Evolutionary conservation across 2,329 filamentous ascomycete species (phyloP).

Genomic region (Pyricularia sp.): DNA sequence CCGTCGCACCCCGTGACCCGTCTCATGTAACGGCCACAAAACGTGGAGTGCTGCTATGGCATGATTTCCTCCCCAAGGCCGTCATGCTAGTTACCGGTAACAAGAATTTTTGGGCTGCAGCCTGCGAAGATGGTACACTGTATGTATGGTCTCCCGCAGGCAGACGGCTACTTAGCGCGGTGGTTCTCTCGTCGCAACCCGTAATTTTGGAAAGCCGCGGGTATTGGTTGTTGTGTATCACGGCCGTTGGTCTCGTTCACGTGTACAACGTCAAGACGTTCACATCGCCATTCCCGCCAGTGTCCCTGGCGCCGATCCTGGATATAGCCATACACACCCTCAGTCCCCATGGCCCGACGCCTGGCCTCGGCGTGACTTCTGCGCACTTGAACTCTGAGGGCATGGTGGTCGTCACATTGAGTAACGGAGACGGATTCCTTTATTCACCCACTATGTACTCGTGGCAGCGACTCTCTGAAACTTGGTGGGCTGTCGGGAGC

Average conservation of each 20-base stretch:
- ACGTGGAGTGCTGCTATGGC: slow-evolving; percentile 72
- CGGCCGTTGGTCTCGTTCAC: slow-evolving; percentile 75
- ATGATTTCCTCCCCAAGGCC: slow-evolving; percentile 78
- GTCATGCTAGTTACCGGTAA: slow-evolving; percentile 88
- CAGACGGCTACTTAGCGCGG: slow-evolving; percentile 67
- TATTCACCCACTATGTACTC: slow-evolving; percentile 77
- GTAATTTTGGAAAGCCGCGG: slow-evolving; percentile 86
- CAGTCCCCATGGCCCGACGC: slow-evolving; percentile 59
- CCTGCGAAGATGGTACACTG: slow-evolving; percentile 82
- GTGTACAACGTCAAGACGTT: slow-evolving; percentile 87
- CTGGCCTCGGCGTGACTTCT: slow-evolving; percentile 74
- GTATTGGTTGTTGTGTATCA: slow-evolving; percentile 82
- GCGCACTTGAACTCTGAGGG: slow-evolving; percentile 84
- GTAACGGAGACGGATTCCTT: slow-evolving; percentile 86
- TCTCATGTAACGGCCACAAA: slow-evolving; percentile 72
- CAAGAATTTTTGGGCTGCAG: slow-evolving; percentile 80
- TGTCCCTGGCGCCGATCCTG: slow-evolving; percentile 77
- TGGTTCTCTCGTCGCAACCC: slow-evolving; percentile 82
- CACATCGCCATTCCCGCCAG: slow-evolving; percentile 73
- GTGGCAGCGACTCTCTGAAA: slow-evolving; percentile 92
- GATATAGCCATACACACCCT: slow-evolving; percentile 75
- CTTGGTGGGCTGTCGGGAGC: slow-evolving; percentile 95
- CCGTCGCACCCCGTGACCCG: slow-evolving; percentile 62
- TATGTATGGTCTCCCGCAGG: slow-evolving; percentile 90
- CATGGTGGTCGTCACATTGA: slow-evolving; percentile 76